These are phyloP conservation scores for Clathrospora elynae DNA, from an alignment of 2,329 filamentous ascomycete species.

Conservation along the genomic window DNA sequence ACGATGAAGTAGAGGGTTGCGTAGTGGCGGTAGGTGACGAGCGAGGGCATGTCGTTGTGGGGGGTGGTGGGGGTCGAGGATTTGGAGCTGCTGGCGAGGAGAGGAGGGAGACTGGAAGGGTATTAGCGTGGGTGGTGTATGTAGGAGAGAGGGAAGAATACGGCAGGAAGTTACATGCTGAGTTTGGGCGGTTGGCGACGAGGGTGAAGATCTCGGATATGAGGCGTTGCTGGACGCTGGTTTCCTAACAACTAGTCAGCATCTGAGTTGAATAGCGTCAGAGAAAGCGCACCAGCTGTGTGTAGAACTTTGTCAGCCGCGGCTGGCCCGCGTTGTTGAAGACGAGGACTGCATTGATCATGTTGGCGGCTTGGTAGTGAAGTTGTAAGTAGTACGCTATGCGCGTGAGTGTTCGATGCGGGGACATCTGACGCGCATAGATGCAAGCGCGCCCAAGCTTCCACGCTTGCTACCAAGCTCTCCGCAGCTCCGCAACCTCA, in stretches of 20 bases:
- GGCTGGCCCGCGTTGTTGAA: constrained; percentile 99
- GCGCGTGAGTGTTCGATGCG: constrained; percentile 1
- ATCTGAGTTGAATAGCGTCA: not conserved
- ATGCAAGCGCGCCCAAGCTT: constrained; percentile 14
- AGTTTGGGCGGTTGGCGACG: constrained; percentile 86
- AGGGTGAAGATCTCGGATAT: constrained; percentile 97
- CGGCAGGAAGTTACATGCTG: constrained; percentile 96
- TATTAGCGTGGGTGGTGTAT: constrained; percentile 47
- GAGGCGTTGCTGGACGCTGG: constrained; percentile 92
- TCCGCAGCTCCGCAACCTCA: not conserved
- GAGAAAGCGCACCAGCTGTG: constrained; percentile 73
- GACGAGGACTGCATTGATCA: constrained; percentile 99
- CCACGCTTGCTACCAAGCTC: constrained; percentile 7
- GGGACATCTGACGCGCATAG: not conserved
- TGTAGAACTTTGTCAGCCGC: constrained; percentile 97
- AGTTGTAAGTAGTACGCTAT: no score
- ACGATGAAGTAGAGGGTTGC: constrained; percentile 98
- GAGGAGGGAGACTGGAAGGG: constrained; percentile 67
- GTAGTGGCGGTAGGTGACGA: constrained; percentile 97
- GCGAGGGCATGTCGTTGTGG: constrained; percentile 86
- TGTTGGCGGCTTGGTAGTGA: constrained; percentile 50
- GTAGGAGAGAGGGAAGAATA: constrained; percentile 38
- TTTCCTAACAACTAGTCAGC: constrained; percentile 67
- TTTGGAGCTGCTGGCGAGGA: constrained; percentile 59
- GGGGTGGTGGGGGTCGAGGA: constrained; percentile 58